Base-by-base conservation (phyloP, 371 early-diverging fungal genomes). In the Entomophthora muscae region DNA sequence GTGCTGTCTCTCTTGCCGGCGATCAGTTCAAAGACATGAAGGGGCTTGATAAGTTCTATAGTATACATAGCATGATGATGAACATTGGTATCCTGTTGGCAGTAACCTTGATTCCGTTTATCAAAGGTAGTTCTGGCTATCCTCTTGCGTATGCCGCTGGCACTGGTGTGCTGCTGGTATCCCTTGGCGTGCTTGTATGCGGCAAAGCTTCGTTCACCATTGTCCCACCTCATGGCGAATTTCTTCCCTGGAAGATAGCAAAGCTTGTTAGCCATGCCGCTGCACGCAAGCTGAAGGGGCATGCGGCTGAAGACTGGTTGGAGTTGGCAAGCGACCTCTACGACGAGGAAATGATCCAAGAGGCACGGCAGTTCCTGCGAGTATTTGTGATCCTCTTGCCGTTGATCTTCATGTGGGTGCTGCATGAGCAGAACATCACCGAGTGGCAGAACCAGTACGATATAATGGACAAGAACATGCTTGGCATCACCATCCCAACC, bases 161-260 rank as follows among this genome's bases (percentile, higher is more conserved):
- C 17, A 42, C 64, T 3, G 52, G 31, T 12, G 58, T 57, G 2
- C 57, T 64, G 33, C 32, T 21, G 2, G 13, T 64, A 23, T 57
- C 58, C 10, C 12, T 32, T 61, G 57, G 61, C 26, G 62, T 79
- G 58, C 77, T 82, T 68, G 70, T 72, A 30, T 31, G 70, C 56
- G 82, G 80, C 53, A 66, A 75, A 51, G 66, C 67, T 23, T 72
- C 56, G 68, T 82, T 80, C 75, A 73, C 78, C 64, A 71, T 79
- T 51, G 77, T 78, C 21, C 80, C 79, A 28, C 74, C 78, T 30
- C 66, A 69, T 33, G 1, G 66, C 66, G 64, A 13, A 23, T 58
- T 58, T 5, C 5, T 42, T 32, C 55, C 63, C 3, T 21, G 21
- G n/a, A n/a, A n/a, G n/a, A n/a, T n/a, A n/a, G n/a, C n/a, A n/a